phyloP scores from a whole-genome alignment of 2,329 filamentous ascomycete species.

The Epichloe sibirici region DNA sequence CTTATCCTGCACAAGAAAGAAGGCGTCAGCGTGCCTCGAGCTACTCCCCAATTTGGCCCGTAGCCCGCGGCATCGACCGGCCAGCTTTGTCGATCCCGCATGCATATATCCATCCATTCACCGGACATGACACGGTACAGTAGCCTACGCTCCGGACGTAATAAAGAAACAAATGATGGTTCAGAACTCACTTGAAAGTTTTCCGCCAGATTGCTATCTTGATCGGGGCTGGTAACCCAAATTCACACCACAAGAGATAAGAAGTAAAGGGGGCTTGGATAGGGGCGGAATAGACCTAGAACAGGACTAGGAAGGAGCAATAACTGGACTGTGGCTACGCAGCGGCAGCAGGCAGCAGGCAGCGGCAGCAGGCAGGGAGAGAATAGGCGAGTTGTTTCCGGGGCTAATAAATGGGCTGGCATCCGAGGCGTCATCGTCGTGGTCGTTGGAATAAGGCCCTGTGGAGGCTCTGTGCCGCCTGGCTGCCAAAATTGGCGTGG shows the following conservation, averaged over 20 bases:
- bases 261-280: too few relatives aligned
- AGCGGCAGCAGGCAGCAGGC: not conserved
- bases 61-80: too few relatives aligned
- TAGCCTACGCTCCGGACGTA: not conserved
- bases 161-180: not conserved
- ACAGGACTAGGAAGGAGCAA: not conserved
- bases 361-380: not conserved
- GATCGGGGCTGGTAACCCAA: too few relatives aligned
- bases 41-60: not conserved
- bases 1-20: not conserved
- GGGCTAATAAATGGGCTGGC: not conserved
- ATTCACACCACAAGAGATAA: too few relatives aligned
- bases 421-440: not conserved
- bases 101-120: not conserved
- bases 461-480: not conserved
- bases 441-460: not conserved
- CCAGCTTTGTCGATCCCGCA: not conserved
- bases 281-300: too few relatives aligned
- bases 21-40: not conserved
- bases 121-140: not conserved
- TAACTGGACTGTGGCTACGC: not conserved
- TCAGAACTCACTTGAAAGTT: not conserved
- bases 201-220: too few relatives aligned
- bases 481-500: too few relatives aligned
- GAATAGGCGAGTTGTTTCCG: constrained; percentile 1